Conservation (phyloP, 1,139 yeast genomes). For the Hyphopichia fennica region DNA sequence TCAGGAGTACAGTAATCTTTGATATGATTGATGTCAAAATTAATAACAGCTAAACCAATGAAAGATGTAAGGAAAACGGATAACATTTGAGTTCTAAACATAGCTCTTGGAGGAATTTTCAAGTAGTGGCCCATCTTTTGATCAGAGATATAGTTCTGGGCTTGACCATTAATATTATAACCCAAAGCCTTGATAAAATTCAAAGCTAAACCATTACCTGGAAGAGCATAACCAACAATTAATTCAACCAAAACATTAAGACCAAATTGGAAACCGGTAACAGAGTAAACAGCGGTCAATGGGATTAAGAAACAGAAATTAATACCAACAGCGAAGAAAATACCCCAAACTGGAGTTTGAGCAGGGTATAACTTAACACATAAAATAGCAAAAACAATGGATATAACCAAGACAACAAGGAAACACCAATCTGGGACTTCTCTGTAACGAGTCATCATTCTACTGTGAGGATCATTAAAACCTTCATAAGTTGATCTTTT, state of each 20-base stretch:
- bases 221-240: constrained; percentile 57
- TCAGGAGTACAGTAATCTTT: constrained; percentile 45
- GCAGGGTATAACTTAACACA: constrained; percentile 49
- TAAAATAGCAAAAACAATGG: constrained; percentile 50
- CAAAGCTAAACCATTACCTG: constrained; percentile 57
- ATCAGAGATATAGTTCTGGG: constrained; percentile 49
- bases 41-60: constrained; percentile 52
- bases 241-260: constrained; percentile 59
- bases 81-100: constrained; percentile 58
- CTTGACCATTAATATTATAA: constrained; percentile 56
- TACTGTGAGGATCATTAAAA: constrained; percentile 50
- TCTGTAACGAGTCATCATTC: constrained; percentile 53
- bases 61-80: constrained; percentile 44
- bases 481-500: constrained; percentile 7
- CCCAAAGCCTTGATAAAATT: constrained; percentile 58
- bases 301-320: constrained; percentile 58
- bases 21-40: constrained; percentile 46
- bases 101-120: constrained; percentile 59
- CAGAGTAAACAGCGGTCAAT: constrained; percentile 43
- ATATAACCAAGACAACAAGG: constrained; percentile 42
- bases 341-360: constrained; percentile 56
- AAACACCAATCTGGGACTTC: constrained; percentile 71
- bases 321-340: constrained; percentile 56
- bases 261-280: constrained; percentile 50
- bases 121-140: constrained; percentile 59